Base-by-base conservation (phyloP, 441 rosid genomes). In the Monsonia emarginata region DNA sequence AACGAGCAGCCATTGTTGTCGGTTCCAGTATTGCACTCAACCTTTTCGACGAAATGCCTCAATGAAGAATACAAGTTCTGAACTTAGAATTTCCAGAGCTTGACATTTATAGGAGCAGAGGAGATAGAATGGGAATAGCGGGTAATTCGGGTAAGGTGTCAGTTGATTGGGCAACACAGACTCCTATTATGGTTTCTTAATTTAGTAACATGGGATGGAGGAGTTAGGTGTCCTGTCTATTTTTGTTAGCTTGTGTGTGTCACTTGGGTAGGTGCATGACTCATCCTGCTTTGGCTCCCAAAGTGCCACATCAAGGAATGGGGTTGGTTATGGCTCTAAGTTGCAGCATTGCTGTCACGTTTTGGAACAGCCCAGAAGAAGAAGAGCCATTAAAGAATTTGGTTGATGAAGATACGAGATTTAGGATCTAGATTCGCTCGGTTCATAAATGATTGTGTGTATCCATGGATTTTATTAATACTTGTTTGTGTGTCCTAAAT, bases 1-100 rank as follows among this genome's bases (percentile, higher is more conserved):
- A 76, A 38, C 72, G 80, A 46, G 65, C 63, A 0, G 82, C 90
- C 90, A 75, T 83, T 63, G 66, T 57, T 30, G 69, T 60, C 70
- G 14, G 42, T 9, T 21, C 14, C 65, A 69, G 5, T 24, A 0
- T 36, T 64, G 56, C 56, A 19, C 56, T 4, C 18, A 1, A 48
- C 56, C 24, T 48, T 22, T 48, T 48, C 56, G 56, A 48, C 22
- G 24, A 48, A 48, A 48, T 48, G 56, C 9, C 24, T 48, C 22
- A 4, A 19, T 16, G 56, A 48, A 48, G 22, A 48, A 4, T 44
- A 2, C 52, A 16, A 44, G 52, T 44, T 44, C 52, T 0, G 52
- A 14, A 16, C 5, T 6, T 6, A 9, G 18, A n/a, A 3, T 5
- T 48, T 4, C 1, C 56, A 48, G 24, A 16, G 56, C 22, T 19